These are phyloP conservation scores for Chrysosporium keratinophilum DNA, from an alignment of 2,329 filamentous ascomycete species.

Conservation along the genomic window DNA sequence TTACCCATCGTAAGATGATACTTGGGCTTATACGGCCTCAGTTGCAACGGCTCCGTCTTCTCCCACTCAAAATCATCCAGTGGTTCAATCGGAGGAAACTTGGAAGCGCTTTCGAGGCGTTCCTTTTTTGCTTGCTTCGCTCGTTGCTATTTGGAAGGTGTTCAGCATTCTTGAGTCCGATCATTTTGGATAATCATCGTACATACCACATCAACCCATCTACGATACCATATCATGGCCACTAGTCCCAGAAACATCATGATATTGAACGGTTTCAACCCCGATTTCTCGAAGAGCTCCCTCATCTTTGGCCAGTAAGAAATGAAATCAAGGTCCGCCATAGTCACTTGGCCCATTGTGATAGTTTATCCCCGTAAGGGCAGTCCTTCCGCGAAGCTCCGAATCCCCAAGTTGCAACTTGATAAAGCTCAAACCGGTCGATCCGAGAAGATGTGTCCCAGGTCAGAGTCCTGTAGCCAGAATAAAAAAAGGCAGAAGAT, in stretches of 20 bases:
- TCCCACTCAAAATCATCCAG: constrained; percentile 43
- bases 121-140: constrained; percentile 3
- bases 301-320: constrained; percentile 11
- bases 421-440: not conserved
- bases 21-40: constrained; percentile 50
- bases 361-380: not conserved
- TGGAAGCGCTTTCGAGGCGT: constrained; percentile 1
- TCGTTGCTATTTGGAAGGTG: not conserved
- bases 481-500: too few relatives aligned
- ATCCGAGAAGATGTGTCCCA: too few relatives aligned
- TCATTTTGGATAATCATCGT: too few relatives aligned
- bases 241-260: constrained; percentile 11
- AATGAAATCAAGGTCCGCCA: not conserved
- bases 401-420: not conserved
- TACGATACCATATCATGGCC: constrained; percentile 7
- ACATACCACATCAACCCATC: too few relatives aligned
- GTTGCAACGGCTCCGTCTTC: constrained; percentile 42
- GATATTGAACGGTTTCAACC: constrained; percentile 10
- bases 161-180: not conserved
- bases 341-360: not conserved
- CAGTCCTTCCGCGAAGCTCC: not conserved
- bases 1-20: constrained; percentile 56
- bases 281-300: not conserved
- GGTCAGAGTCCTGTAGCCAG: too few relatives aligned
- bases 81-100: constrained; percentile 23